phyloP scores from a whole-genome alignment of 768 basidiomycete genomes.

The Hygrophoropsis aurantiaca region DNA sequence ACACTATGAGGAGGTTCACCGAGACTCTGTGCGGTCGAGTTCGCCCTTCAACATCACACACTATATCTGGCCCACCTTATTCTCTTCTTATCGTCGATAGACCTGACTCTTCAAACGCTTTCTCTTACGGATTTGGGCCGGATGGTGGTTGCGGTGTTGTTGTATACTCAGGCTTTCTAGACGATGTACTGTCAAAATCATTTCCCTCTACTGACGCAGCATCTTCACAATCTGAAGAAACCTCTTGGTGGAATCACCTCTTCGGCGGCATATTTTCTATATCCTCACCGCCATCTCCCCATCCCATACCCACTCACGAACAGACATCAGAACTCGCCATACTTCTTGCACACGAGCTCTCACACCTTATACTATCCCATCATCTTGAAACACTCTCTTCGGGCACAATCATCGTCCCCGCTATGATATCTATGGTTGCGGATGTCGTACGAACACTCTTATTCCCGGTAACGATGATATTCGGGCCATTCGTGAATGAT shows the following conservation, averaged over 20 bases:
- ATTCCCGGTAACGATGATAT: constrained; percentile 87
- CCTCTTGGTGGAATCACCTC: constrained; percentile 48
- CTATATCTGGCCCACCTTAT: constrained; percentile 82
- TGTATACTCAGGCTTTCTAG: constrained; percentile 90
- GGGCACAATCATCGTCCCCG: constrained; percentile 78
- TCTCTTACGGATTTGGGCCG: constrained; percentile 93
- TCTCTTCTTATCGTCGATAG: constrained; percentile 87
- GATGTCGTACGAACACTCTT: constrained; percentile 77
- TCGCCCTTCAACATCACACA: constrained; percentile 46
- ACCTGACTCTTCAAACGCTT: constrained; percentile 83
- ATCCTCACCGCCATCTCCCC: constrained; percentile 34
- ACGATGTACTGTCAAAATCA: constrained; percentile 69
- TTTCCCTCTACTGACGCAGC: constrained; percentile 25
- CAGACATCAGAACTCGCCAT: constrained; percentile 90
- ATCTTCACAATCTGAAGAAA: constrained; percentile 16
- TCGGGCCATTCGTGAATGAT: constrained; percentile 96
- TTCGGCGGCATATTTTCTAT: constrained; percentile 42
- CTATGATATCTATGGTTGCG: constrained; percentile 69
- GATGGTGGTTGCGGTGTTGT: constrained; percentile 92
- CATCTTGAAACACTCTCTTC: constrained; percentile 92
- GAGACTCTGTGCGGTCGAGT: constrained; percentile 48
- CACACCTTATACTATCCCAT: constrained; percentile 88
- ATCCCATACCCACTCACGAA: constrained; percentile 65
- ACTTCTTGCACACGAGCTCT: constrained; percentile 89
- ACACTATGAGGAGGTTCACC: constrained; percentile 61